Base-by-base conservation (phyloP, 2,329 filamentous ascomycete genomes). In the Ceratocystis papillata region DNA sequence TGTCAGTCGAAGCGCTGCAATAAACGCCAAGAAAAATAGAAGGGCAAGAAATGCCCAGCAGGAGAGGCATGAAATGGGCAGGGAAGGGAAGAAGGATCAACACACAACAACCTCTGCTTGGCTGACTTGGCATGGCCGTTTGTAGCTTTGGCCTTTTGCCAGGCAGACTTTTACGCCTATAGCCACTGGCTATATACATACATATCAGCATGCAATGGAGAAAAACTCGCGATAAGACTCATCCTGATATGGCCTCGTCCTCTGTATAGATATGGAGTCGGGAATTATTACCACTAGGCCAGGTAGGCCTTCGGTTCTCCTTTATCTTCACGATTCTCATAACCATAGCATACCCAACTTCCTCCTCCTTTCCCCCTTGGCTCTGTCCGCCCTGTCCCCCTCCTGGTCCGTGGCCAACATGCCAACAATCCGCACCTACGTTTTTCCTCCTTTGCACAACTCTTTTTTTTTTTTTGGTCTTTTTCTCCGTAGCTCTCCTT, bases 1-100 rank as follows among this genome's bases (percentile, higher is more conserved):
- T 59, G 28, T 25, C 55, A 59, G 25, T 33, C 37, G 12, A 12
- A 37, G 33, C 53, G 28, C 8, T 59, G 53, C 25, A 59, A 30
- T 22, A 59, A 59, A 59, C 53, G 53, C 53, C 53, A 59, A 62
- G 60, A 28, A 48, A 62, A 62, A 25, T n/a, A 62, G 22, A 45
- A 48, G 8, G 15, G 30, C 37, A 62, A 30, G 17, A 61, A 44
- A 20, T 33, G n/a, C 1, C 37, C 28, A 44, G 33, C 22, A 33
- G 33, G 33, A 25, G 15, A 46, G 25, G 60, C 33, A 50, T 20
- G 17, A 33, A 33, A 63, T 37, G 28, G 37, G 37, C 37, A 41
- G 37, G 37, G 37, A 41, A 41, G 10, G 10, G 10, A 41, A 41
- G 37, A 41, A 41, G 37, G 37, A 41, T 41, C 37, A 41, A 41